A percentile compares a stretch with the other conserved stretches of the same genome.
These are phyloP conservation scores for Garcileccinum viscosum DNA, from an alignment of 1,284 basidiomycete genomes.

Conservation along the genomic window DNA sequence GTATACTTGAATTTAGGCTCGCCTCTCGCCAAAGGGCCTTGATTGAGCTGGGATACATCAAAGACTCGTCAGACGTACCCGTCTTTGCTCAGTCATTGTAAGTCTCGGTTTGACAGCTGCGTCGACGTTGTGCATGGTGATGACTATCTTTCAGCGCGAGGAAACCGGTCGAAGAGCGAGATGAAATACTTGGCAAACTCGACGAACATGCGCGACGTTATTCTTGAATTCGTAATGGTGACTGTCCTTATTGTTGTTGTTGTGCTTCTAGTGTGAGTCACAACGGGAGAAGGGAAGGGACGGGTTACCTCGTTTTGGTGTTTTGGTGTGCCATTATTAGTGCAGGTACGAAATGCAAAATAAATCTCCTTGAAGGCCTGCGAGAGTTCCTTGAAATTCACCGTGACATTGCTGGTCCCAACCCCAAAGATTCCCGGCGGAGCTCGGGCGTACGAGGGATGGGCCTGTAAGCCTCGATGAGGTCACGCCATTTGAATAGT, in stretches of 20 bases:
- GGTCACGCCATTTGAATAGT: too few relatives aligned
- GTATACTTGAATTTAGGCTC: constrained; percentile 48
- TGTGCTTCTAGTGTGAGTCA: neutral
- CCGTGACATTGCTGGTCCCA: too few relatives aligned
- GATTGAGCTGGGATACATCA: constrained; percentile 63
- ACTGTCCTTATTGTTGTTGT: too few relatives aligned
- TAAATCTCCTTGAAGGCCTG: too few relatives aligned
- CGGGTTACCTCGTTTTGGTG: too few relatives aligned
- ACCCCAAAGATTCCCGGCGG: too few relatives aligned
- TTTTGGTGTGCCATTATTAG: too few relatives aligned
- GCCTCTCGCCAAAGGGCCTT: constrained; percentile 60
- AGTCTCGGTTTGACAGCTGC: constrained; percentile 32
- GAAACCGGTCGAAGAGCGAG: constrained; percentile 49
- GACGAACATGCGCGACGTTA: constrained; percentile 40
- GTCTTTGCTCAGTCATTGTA: constrained; percentile 70
- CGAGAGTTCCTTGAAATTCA: too few relatives aligned
- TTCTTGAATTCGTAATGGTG: constrained; percentile 6
- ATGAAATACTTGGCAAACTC: constrained; percentile 49
- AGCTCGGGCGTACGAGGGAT: too few relatives aligned
- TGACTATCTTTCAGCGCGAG: constrained; percentile 42
- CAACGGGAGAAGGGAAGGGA: neutral
- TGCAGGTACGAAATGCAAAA: too few relatives aligned
- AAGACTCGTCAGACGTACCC: constrained; percentile 53
- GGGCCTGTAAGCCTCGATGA: too few relatives aligned
- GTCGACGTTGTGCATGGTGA: neutral